Conservation (phyloP, 2,329 filamentous ascomycete genomes). For the Penicillium decumbens region DNA sequence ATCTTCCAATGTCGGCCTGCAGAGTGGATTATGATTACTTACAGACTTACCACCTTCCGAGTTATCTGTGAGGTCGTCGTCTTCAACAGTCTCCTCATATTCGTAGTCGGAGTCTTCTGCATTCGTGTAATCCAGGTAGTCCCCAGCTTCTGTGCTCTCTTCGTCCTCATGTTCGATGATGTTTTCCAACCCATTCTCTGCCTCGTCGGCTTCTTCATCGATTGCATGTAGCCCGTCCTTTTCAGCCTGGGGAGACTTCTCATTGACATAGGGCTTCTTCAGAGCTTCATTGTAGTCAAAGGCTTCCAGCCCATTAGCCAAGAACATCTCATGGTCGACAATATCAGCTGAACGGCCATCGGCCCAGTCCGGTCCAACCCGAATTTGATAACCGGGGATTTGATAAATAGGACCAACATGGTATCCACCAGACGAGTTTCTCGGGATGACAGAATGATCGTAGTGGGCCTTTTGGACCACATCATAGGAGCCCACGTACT, state of each 20-base stretch:
- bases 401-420: constrained; percentile 2
- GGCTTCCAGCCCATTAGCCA: not conserved
- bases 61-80: not conserved
- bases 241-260: not conserved
- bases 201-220: not conserved
- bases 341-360: not conserved
- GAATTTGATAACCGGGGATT: constrained; percentile 7
- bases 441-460: constrained; percentile 5
- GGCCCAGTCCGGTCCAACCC: not conserved
- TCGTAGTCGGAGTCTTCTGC: not conserved
- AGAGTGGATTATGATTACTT: not conserved
- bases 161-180: not conserved
- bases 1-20: not conserved
- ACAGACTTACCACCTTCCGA: not conserved
- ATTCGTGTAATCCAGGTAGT: not conserved
- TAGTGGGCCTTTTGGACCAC: constrained; percentile 5
- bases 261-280: constrained; percentile 2
- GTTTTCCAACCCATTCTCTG: not conserved
- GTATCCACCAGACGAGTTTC: not conserved
- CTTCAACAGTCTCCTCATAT: not conserved
- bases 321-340: not conserved
- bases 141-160: not conserved
- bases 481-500: constrained; percentile 1
- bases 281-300: constrained; percentile 5
- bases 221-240: not conserved